Evolutionary conservation across 108 stramenopile genomes (phyloP).

Genomic region (Pseudonitzschia delicatissima): DNA sequence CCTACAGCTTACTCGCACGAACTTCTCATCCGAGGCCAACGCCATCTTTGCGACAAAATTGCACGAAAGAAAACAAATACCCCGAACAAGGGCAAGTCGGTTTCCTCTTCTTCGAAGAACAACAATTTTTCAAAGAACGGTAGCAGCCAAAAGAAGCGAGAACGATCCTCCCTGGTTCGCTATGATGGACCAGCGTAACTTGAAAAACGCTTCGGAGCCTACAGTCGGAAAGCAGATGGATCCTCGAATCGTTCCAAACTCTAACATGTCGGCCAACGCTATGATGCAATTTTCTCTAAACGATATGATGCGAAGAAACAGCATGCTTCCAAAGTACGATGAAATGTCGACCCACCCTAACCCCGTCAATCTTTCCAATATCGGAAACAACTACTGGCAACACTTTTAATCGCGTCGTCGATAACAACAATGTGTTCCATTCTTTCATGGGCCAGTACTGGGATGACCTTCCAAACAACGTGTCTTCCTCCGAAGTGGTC

Average conservation of each 20-base stretch:
- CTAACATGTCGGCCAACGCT: neutral
- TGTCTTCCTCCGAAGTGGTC: neutral
- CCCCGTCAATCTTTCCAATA: neutral
- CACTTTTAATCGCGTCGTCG: neutral
- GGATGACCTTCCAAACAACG: neutral
- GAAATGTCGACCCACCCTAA: no score
- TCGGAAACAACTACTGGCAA: neutral
- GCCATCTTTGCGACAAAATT: neutral
- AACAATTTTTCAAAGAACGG: neutral
- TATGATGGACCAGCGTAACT: no score
- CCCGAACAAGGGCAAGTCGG: neutral
- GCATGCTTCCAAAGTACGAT: no score
- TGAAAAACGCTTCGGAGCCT: no score
- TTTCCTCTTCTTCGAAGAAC: neutral
- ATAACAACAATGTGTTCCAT: neutral
- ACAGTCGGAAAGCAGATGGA: no score
- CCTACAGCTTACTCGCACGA: conserved; percentile 1
- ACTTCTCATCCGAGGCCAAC: neutral
- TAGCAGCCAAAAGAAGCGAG: neutral
- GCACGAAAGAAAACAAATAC: neutral
- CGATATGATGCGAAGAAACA: no score
- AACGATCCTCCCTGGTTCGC: neutral
- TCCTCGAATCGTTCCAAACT: no score
- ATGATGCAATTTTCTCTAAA: neutral
- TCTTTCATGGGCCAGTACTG: conserved; percentile 5